Percentiles rank a stretch among this genome's conserved stretches.
Evolutionary conservation across 768 basidiomycete genomes (phyloP).

Genomic region (Lactarius vividus): DNA sequence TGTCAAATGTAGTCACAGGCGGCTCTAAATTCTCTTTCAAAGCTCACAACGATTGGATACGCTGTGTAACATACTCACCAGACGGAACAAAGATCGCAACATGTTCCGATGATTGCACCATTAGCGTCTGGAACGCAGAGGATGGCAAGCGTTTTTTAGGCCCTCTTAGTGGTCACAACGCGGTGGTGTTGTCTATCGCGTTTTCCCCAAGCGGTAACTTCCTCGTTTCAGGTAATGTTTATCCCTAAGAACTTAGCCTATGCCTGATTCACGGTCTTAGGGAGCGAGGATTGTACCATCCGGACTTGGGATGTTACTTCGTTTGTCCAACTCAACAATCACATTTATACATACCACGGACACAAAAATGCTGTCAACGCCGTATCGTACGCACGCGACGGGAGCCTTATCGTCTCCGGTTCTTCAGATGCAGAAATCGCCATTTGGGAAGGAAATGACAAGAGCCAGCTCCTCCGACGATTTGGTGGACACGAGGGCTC

Average conservation of each 20-base stretch:
- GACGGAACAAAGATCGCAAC: slow-evolving; percentile 22
- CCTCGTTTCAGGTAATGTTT: slow-evolving; percentile 10
- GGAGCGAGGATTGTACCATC: slow-evolving; percentile 4
- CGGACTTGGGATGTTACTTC: slow-evolving; percentile 1
- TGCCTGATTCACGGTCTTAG: not conserved
- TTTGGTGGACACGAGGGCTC: not conserved
- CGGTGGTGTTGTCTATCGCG: not conserved
- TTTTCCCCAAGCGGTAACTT: slow-evolving; percentile 7
- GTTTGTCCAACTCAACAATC: not conserved
- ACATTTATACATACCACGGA: slow-evolving; percentile 21
- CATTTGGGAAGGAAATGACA: slow-evolving; percentile 1
- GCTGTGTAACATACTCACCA: slow-evolving; percentile 21
- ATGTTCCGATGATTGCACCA: slow-evolving; percentile 18
- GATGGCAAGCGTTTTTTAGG: not conserved
- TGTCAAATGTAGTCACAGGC: slow-evolving; percentile 1
- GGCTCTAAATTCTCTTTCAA: not conserved
- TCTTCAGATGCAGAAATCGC: slow-evolving; percentile 7
- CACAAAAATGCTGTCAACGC: slow-evolving; percentile 21
- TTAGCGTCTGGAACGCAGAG: slow-evolving; percentile 25
- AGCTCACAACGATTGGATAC: slow-evolving; percentile 10
- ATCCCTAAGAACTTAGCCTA: not conserved
- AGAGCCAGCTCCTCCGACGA: not conserved
- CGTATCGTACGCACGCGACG: slow-evolving; percentile 5
- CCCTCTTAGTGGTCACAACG: not conserved
- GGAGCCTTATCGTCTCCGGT: slow-evolving; percentile 10